Conservation (phyloP, 2,329 filamentous ascomycete species). For the Aspergillus brunneoviolaceus region DNA sequence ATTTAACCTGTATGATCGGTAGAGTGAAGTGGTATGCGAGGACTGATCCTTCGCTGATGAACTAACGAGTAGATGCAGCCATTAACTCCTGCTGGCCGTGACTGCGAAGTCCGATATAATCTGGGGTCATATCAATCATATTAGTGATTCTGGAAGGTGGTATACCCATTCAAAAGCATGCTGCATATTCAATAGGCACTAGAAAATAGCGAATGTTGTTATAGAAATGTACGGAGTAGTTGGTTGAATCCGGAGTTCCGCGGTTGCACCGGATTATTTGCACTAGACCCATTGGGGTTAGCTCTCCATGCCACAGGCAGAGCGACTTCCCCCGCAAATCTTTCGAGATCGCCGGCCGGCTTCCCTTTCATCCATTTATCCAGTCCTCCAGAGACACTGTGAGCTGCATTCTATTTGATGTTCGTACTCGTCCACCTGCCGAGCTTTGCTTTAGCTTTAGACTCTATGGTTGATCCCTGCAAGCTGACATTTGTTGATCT, state of each 20-base stretch:
- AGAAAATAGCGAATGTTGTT: background rate
- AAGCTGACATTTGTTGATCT: background rate
- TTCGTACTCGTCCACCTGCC: background rate
- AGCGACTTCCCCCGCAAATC: slow-evolving; percentile 2
- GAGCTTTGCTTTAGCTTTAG: no score
- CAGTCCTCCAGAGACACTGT: background rate
- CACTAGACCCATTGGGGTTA: slow-evolving; percentile 2
- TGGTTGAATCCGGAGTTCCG: no score
- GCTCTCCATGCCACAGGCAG: background rate
- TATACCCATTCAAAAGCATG: background rate
- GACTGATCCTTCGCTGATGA: background rate
- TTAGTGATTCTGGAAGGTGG: background rate
- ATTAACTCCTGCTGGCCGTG: background rate
- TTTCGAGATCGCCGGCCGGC: background rate
- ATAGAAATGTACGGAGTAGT: background rate
- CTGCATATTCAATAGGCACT: background rate
- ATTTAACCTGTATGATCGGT: background rate
- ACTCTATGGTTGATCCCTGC: background rate
- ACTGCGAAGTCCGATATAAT: background rate
- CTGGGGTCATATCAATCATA: background rate
- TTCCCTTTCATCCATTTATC: background rate
- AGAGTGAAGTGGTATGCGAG: background rate
- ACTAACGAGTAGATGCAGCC: background rate
- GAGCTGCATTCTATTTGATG: background rate
- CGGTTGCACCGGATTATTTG: background rate